phyloP scores from a whole-genome alignment of 495 filamentous ascomycete species.

The Hypoxylon cercidicola region DNA sequence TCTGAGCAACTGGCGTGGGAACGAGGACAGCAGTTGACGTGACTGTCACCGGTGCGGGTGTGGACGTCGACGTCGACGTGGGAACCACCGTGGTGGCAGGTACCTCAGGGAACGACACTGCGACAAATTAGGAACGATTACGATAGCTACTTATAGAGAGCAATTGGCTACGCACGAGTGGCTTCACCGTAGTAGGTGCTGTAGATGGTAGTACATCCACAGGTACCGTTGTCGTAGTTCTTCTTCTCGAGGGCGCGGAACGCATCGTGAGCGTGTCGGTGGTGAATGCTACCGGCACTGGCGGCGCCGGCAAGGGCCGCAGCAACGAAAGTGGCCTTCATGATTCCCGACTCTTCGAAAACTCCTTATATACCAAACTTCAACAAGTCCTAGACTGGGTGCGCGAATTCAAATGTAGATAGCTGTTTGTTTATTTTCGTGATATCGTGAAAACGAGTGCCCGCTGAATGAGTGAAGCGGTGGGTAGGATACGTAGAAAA shows the following conservation, averaged over 20 bases:
- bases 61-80: constrained; percentile 36
- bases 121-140: constrained; percentile 24
- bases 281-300: constrained; percentile 59
- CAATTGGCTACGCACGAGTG: constrained; percentile 60
- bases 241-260: constrained; percentile 62
- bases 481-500: constrained; percentile 65
- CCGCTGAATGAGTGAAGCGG: constrained; percentile 99
- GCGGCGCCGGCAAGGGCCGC: constrained; percentile 73
- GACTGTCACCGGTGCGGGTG: constrained; percentile 33
- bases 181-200: constrained; percentile 67
- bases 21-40: constrained; percentile 55
- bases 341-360: constrained; percentile 49
- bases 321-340: constrained; percentile 75
- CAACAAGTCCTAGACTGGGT: constrained; percentile 18
- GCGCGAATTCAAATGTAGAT: constrained; percentile 39
- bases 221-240: constrained; percentile 50
- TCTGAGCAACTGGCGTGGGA: constrained; percentile 74
- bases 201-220: constrained; percentile 74
- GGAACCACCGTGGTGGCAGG: constrained; percentile 47
- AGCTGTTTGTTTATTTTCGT: constrained; percentile 50
- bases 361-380: constrained; percentile 31
- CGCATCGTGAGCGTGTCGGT: constrained; percentile 69
- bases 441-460: constrained; percentile 74
- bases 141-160: not conserved
- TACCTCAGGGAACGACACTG: constrained; percentile 50